Evolutionary conservation across 179 eudicot species (phyloP), one percentile per base, ranked within the genome.

Genomic region (Silene vulgaris): DNA sequence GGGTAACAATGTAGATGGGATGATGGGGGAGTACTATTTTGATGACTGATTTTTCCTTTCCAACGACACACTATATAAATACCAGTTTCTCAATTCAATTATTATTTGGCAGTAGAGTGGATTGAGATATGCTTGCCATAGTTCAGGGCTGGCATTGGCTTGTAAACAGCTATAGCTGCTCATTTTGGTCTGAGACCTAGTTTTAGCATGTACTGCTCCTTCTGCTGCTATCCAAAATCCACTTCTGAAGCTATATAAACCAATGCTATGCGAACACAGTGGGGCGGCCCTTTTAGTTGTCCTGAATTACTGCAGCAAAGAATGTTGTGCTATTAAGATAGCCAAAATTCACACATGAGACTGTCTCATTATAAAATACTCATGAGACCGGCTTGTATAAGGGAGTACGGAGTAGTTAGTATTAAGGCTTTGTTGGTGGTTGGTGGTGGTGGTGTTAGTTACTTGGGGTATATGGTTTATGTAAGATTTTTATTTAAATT

Each of bases 91-190:
- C 12, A 5, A 35, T 35, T 8, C 40, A 35, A 7, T 35, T 35
- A 5, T 35, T 35, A 35, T 35, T 4, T 35, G 5, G 40, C 7
- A 35, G 40, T 35, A 35, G 40, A 35, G 6, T 35, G 64, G 64
- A 61, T 61, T 17, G 65, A 61, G 20, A 61, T 63, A 63, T 13
- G 71, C 52, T 35, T 35, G 23, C n/a, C 1, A 11, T 66, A 17
- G 17, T 35, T 66, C 50, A n/a, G 45, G 6, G 23, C 8, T 65
- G 70, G 48, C 71, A 67, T 35, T 67, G 52, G 26, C 40, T 67
- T 17, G 26, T 67, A 65, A 65, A 1, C 52, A 9, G 13, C 52
- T n/a, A 35, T 66, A 0, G 13, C 70, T 66, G 37, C 5, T 26
- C 13, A 64, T 32, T 26, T 65, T 65, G n/a, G 43, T 16, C n/a